Conservation (phyloP, 2,329 filamentous ascomycete species). For the Fusarium sp. region DNA sequence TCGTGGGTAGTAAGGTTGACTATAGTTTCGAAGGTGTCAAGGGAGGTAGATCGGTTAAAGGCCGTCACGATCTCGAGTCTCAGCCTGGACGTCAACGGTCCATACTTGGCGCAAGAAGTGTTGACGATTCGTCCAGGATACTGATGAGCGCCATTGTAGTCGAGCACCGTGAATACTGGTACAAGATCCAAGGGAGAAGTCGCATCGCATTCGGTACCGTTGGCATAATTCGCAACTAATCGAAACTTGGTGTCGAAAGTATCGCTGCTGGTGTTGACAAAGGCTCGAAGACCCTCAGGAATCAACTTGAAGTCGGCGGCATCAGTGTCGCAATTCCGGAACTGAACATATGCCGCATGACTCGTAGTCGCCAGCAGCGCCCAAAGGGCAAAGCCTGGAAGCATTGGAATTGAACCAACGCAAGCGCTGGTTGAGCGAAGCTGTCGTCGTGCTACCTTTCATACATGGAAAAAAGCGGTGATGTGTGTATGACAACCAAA, state of each 20-base stretch:
- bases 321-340: constrained; percentile 13
- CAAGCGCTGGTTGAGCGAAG: background rate
- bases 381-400: background rate
- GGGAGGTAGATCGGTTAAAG: constrained; percentile 11
- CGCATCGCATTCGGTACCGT: constrained; percentile 9
- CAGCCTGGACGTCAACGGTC: background rate
- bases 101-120: constrained; percentile 1
- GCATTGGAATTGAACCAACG: constrained; percentile 1
- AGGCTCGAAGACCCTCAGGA: constrained; percentile 16
- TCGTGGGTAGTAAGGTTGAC: background rate
- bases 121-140: constrained; percentile 11
- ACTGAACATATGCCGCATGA: constrained; percentile 24
- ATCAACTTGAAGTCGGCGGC: background rate
- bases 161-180: background rate
- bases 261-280: background rate
- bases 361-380: background rate
- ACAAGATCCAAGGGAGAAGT: background rate
- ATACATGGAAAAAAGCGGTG: background rate
- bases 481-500: background rate
- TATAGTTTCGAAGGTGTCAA: constrained; percentile 16
- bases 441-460: background rate
- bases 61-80: constrained; percentile 3
- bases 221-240: background rate
- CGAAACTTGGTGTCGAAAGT: constrained; percentile 4
- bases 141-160: background rate